Evolutionary conservation across 2,329 filamentous ascomycete species (phyloP), one percentile per base, ranked within the genome.

Genomic region (Nemania sp.): DNA sequence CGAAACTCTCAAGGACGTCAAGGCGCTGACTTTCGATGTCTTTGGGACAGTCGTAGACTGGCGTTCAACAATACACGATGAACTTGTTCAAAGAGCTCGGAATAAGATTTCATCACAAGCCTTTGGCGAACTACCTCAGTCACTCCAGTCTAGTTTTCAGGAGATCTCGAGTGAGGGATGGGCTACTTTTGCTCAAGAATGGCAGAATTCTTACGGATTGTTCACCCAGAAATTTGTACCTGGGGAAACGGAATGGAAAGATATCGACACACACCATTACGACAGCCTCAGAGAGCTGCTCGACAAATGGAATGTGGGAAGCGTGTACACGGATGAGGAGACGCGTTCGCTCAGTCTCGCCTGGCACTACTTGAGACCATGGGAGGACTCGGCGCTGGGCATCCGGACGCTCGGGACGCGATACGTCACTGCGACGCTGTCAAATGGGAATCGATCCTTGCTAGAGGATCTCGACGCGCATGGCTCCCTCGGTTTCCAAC

Each of bases 1-100:
- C n/a, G 60, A 61, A 15, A 40, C 55, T 7, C 54, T 66, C 12
- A 54, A 50, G 19, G 42, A 57, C 22, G 63, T 82, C 59, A 83
- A 83, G 61, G 87, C 81, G 6, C 75, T 91, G 28, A 78, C 86
- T 49, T 91, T 90, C 66, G 88, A 91, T 72, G 81, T 91, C 63
- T 91, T 92, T 70, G 89, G 89, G 61, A 94, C 90, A 1, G 83
- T 86, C 59, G 89, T 94, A 40, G 80, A 93, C 75, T 93, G 89
- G 89, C 86, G 89, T 52, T 76, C 76, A 33, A 83, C 84, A 2
- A 82, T 94, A 17, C 81, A 78, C 12, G 73, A 77, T 7, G 81
- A 82, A 49, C 79, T 94, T 42, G 68, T 72, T 20, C 66, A 75
- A 9, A 76, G 77, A 33, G 79, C 82, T 12, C 66, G 71, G 23